Evolutionary conservation across 331 rosid genomes (phyloP).

Genomic region (Cydonia oblonga): DNA sequence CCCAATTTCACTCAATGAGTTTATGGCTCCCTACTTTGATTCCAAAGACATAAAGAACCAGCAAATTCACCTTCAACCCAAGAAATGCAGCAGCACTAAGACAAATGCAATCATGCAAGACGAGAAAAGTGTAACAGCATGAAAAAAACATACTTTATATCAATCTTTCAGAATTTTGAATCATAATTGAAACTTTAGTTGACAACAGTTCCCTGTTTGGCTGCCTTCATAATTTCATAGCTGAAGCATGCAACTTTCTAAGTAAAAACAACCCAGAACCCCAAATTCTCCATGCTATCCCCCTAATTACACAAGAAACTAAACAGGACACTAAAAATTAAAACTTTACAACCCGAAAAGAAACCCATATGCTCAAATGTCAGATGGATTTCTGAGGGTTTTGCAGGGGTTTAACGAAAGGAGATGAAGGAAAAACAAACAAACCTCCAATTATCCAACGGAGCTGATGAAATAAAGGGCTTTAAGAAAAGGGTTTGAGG

Average conservation of each 20-base stretch:
- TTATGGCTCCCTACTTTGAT: background rate
- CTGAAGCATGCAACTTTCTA: background rate
- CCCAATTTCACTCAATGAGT: background rate
- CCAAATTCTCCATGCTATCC: background rate
- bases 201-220: background rate
- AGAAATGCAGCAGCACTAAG: background rate
- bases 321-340: background rate
- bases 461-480: constrained; percentile 34
- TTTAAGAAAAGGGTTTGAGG: constrained; percentile 38
- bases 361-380: background rate
- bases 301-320: background rate
- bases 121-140: background rate
- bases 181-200: background rate
- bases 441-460: constrained; percentile 37
- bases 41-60: background rate
- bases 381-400: background rate
- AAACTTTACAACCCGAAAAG: background rate
- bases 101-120: background rate
- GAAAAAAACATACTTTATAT: background rate
- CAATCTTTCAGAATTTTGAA: background rate
- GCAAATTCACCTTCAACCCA: background rate
- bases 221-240: background rate
- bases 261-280: background rate
- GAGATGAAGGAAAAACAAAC: background rate
- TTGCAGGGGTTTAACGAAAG: constrained; percentile 9